These are phyloP conservation scores for Chytriomyces sp. DNA, from an alignment of 192 early-diverging fungal species.

Conservation along the genomic window DNA sequence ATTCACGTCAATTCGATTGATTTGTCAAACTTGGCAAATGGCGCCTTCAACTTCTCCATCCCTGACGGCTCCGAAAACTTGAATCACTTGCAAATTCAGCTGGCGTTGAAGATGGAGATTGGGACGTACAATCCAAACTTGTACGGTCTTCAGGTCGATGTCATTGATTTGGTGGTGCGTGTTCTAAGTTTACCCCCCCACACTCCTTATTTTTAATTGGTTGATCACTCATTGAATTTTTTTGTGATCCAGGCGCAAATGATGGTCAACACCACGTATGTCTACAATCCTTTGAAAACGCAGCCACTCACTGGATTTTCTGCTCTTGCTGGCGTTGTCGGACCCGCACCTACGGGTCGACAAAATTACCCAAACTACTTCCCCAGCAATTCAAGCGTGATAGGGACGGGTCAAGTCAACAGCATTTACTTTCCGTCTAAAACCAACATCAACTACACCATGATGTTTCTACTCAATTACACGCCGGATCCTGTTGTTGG, in stretches of 20 bases:
- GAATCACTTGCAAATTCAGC: slow-evolving; percentile 15
- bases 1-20: slow-evolving; percentile 32
- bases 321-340: background rate
- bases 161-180: slow-evolving; percentile 33
- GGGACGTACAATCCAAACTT: slow-evolving; percentile 26
- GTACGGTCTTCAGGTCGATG: slow-evolving; percentile 30
- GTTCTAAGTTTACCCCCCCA: background rate
- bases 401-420: slow-evolving; percentile 29
- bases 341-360: slow-evolving; percentile 5
- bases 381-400: background rate
- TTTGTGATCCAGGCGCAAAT: slow-evolving; percentile 20
- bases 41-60: slow-evolving; percentile 23
- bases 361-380: slow-evolving; percentile 14
- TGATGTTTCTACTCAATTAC: slow-evolving; percentile 41
- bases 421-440: slow-evolving; percentile 37
- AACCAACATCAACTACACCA: slow-evolving; percentile 24
- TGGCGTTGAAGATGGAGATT: slow-evolving; percentile 26
- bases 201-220: background rate
- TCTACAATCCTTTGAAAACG: slow-evolving; percentile 27
- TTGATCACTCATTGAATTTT: too few species aligned
- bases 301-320: slow-evolving; percentile 12
- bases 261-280: slow-evolving; percentile 28
- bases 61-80: slow-evolving; percentile 17
- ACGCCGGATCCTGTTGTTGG: slow-evolving; percentile 28
- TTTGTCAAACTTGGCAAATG: slow-evolving; percentile 8